Percentiles rank a stretch among this genome's conserved stretches.
Conservation (phyloP, 2,329 filamentous ascomycete genomes). For the Periglandula ipomoeae region DNA sequence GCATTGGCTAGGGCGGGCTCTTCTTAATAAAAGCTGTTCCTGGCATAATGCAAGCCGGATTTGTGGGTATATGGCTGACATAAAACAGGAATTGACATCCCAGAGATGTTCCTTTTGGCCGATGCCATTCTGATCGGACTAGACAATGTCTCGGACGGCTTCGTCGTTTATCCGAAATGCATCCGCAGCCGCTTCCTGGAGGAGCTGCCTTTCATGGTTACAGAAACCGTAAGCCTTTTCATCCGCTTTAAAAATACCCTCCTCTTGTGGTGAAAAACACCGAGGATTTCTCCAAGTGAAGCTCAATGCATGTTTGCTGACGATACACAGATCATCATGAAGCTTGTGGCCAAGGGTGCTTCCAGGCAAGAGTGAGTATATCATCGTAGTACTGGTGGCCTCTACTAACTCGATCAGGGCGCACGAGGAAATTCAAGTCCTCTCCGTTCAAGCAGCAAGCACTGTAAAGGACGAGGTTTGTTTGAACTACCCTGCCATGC, state of each 20-base stretch:
- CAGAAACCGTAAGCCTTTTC: slow-evolving; percentile 19
- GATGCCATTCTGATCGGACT: slow-evolving; percentile 59
- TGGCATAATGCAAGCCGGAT: slow-evolving; percentile 12
- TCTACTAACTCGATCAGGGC: slow-evolving; percentile 29
- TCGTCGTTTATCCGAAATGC: slow-evolving; percentile 70
- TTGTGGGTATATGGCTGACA: slow-evolving; percentile 25
- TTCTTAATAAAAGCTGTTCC: neutral
- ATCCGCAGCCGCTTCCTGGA: slow-evolving; percentile 59
- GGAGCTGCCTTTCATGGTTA: slow-evolving; percentile 83
- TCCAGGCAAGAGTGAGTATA: slow-evolving; percentile 54
- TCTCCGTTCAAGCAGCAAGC: slow-evolving; percentile 65
- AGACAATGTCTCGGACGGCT: slow-evolving; percentile 58
- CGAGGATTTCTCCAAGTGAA: neutral
- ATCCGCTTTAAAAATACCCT: neutral
- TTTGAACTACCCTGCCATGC: neutral
- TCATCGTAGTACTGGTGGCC: neutral
- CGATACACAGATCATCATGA: slow-evolving; percentile 57
- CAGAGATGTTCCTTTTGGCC: slow-evolving; percentile 57
- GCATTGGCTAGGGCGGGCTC: neutral
- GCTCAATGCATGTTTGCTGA: slow-evolving; percentile 1
- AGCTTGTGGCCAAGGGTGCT: slow-evolving; percentile 58
- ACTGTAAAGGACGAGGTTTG: slow-evolving; percentile 40
- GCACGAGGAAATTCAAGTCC: slow-evolving; percentile 78
- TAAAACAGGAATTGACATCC: slow-evolving; percentile 41
- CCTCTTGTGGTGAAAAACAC: neutral